Base-by-base conservation (phyloP, 2,329 filamentous ascomycete species). In the Colletotrichum cuscutae region DNA sequence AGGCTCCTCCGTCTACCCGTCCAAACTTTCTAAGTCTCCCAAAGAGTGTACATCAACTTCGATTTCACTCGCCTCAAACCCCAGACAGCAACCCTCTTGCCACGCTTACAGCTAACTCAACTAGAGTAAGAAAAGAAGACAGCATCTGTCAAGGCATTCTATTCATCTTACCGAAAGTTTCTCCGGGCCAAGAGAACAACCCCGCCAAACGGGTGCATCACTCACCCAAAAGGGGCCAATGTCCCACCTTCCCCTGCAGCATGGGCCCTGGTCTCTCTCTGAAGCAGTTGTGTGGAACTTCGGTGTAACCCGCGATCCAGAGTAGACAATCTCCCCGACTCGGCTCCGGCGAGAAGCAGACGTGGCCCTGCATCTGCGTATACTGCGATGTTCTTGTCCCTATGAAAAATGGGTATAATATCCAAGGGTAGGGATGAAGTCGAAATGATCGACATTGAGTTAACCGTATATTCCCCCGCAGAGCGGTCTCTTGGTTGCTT, bases 111-210 rank as follows among this genome's bases (percentile, higher is more conserved):
- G 42, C 8, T n/a, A 8, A 9, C 7, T 49, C 5, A n/a, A 9
- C 9, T 19, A n/a, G 42, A 19, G 42, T 49, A 49, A 11, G 6
- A 49, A 49, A 49, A 49, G 8, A 37, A 26, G 61, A 8, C 30
- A 9, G 28, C 42, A 22, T 7, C 42, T 49, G 19, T 11, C 19
- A 49, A 49, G 19, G 42, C 19, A 49, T n/a, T 9, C 42, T 28
- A 35, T 37, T 52, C 26, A 37, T 59, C n/a, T 37, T 49, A 13
- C 63, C 68, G 68, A 71, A 37, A 68, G 57, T 61, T 71, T 71
- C 68, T 62, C 68, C 68, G 68, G 37, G 57, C 62, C 56, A 71
- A 67, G 56, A 37, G 26, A 22, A 54, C 5, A 26, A 42, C 63
- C 63, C 68, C 46, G 57, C 42, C 35, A 46, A 54, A 67, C 24